Conservation (phyloP, 768 basidiomycete genomes). For the Hericium rajendrae region DNA sequence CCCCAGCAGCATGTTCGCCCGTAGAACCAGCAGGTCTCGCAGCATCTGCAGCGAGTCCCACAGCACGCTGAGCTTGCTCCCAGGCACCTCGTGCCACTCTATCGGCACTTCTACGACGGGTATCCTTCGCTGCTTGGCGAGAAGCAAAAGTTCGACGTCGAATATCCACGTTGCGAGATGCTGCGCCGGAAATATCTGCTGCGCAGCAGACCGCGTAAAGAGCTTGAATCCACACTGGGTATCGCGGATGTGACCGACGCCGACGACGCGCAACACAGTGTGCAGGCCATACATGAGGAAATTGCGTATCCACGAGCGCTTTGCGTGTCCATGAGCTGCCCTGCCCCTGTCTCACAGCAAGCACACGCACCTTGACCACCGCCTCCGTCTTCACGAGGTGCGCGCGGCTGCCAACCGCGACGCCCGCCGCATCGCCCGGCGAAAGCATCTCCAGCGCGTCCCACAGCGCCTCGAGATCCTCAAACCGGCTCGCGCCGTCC, state of each 20-base stretch:
- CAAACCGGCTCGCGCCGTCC: constrained; percentile 85
- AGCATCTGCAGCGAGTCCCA: constrained; percentile 86
- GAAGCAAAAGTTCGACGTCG: constrained; percentile 85
- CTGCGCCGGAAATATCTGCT: constrained; percentile 75
- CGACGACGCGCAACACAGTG: constrained; percentile 78
- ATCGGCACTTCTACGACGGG: constrained; percentile 83
- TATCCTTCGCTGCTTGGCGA: constrained; percentile 70
- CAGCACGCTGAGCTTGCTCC: constrained; percentile 84
- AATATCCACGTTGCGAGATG: constrained; percentile 94
- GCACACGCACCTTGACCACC: constrained; percentile 73
- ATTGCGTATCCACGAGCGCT: constrained; percentile 87
- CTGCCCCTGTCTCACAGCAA: background rate
- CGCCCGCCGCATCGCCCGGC: constrained; percentile 44
- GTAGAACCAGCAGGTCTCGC: constrained; percentile 71
- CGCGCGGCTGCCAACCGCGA: constrained; percentile 78
- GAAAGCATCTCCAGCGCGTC: constrained; percentile 54
- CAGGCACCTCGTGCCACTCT: constrained; percentile 88
- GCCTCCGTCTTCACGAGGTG: constrained; percentile 89
- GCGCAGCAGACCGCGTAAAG: constrained; percentile 76
- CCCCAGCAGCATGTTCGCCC: constrained; percentile 73
- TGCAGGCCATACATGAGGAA: constrained; percentile 92
- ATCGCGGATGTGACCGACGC: constrained; percentile 84
- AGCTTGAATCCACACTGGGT: constrained; percentile 98
- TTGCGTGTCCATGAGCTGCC: too few species aligned
- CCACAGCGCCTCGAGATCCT: constrained; percentile 77